Conservation (phyloP, 2,329 filamentous ascomycete species). For the Myriangium duriaei region DNA sequence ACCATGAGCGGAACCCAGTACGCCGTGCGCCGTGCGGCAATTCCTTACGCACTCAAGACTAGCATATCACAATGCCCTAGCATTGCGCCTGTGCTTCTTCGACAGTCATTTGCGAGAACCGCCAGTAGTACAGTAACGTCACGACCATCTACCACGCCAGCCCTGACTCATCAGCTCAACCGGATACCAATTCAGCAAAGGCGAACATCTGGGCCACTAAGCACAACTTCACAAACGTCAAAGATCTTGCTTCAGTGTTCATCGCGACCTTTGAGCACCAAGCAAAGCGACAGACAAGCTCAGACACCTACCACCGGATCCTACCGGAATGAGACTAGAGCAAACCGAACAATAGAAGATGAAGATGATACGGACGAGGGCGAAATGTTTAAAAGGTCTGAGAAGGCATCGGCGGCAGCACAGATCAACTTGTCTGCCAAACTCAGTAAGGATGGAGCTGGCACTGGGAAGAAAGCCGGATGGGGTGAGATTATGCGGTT, state of each 20-base stretch:
- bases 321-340: slow-evolving; percentile 13
- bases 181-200: too few relatives aligned
- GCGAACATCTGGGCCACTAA: not conserved
- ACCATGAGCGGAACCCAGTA: not conserved
- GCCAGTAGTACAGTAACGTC: not conserved
- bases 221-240: not conserved
- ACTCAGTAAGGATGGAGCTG: slow-evolving; percentile 64
- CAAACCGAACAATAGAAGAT: slow-evolving; percentile 22
- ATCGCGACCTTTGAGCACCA: not conserved
- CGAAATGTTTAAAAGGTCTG: slow-evolving; percentile 56
- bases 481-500: slow-evolving; percentile 71
- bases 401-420: slow-evolving; percentile 74
- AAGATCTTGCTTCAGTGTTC: not conserved
- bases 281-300: slow-evolving; percentile 9
- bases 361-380: slow-evolving; percentile 40
- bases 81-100: too few relatives aligned
- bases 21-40: too few relatives aligned
- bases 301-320: slow-evolving; percentile 11
- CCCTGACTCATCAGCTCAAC: not conserved
- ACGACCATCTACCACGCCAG: too few relatives aligned
- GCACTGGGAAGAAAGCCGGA: slow-evolving; percentile 41
- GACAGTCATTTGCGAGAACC: not conserved
- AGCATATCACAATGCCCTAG: too few relatives aligned
- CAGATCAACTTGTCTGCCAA: slow-evolving; percentile 83
- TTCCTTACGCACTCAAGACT: too few relatives aligned